Evolutionary conservation across 202 grass and related monocot genomes (phyloP).

Genomic region (Brachypodium distachyon): DNA sequence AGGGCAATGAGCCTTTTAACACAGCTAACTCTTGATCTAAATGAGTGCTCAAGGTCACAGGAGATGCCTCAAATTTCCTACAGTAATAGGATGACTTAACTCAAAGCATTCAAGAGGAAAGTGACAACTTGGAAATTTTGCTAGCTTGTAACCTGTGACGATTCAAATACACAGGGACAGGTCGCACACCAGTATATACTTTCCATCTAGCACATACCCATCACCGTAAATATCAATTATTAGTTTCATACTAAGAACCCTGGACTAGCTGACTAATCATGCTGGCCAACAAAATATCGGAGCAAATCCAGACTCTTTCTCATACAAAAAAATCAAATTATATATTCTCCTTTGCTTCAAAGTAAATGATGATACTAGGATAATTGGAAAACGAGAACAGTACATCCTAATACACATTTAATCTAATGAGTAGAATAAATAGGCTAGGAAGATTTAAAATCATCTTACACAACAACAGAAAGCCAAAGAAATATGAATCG

Average conservation of each 20-base stretch:
- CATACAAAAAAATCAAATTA: neutral
- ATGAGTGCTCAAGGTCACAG: neutral
- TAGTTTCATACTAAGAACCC: neutral
- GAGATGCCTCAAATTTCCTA: neutral
- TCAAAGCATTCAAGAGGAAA: slow-evolving; percentile 6
- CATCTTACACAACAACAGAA: neutral
- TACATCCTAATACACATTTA: neutral
- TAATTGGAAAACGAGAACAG: neutral
- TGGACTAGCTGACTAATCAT: neutral
- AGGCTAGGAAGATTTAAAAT: neutral
- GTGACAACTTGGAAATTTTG: neutral
- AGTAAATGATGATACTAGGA: neutral
- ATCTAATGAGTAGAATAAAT: neutral
- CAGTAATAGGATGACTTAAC: slow-evolving; percentile 10
- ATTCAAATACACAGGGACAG: neutral
- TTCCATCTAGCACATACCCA: neutral
- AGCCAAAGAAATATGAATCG: neutral
- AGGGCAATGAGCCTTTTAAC: neutral
- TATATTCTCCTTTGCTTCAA: neutral
- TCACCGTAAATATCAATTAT: neutral
- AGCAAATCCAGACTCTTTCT: neutral
- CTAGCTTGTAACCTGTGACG: neutral
- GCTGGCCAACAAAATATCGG: neutral
- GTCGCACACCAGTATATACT: neutral
- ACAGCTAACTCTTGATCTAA: neutral